Evolutionary conservation across 257 asterid genomes (phyloP), one percentile per base, ranked within the genome.

Genomic region (Solanum tarapatanum): DNA sequence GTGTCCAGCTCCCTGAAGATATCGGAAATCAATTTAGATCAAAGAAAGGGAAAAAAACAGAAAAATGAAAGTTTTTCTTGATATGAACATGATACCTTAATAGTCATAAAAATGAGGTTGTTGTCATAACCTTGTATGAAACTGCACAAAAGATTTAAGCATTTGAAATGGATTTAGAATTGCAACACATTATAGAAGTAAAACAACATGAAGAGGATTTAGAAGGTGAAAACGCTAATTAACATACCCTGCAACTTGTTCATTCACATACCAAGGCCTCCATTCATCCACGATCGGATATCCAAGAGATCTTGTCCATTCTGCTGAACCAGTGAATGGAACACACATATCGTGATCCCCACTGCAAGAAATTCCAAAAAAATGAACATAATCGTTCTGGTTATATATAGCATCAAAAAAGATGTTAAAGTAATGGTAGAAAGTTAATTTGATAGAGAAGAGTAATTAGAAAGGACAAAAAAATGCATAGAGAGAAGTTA

Each of bases 341-440:
- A 97, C 98, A 88, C 98, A 97, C 98, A 97, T 93, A 89, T 95
- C 99, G 89, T 97, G 99, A 92, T 97, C 99, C 14, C 99, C 98
- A 37, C 98, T 97, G 97, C 87, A 36, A 90, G 5, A 72, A 87
- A 69, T 33, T 33, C 55, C 58, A 55, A 39, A 43, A 43, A 55
- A 58, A 80, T 23, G 58, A 41, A 28, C 3, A 17, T 6, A 51
- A 51, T 58, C 3, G 1, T 43, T 79, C 66, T 3, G 64, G 5
- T 43, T 26, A 41, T 79, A 79, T 24, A 41, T 79, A 79, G 37
- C 10, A 79, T 79, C 64, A 24, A 79, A 43, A 43, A 24, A 2
- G 13, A 76, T 32, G 33, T 32, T 32, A 32, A 32, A 32, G 33
- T 32, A 28, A 28, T 28, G 30, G 30, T 28, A 28, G 30, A 32